Evolutionary conservation across 2,329 filamentous ascomycete genomes (phyloP), one percentile per base, ranked within the genome.

Genomic region (Venturia oleaginea): DNA sequence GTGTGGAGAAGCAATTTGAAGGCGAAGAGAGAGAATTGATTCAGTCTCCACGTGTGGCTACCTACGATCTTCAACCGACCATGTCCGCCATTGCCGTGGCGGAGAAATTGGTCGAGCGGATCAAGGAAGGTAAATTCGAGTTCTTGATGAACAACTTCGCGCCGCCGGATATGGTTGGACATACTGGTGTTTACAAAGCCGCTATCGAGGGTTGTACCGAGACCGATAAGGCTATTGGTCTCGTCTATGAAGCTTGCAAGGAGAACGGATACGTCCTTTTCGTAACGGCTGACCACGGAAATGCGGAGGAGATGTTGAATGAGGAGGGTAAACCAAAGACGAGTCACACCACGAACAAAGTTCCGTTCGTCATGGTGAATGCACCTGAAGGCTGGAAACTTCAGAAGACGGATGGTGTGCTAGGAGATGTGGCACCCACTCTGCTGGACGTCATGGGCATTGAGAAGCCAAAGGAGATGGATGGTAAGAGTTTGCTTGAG

Each of bases 101-200:
- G 61, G 84, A 95, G 72, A 93, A 96, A 81, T 89, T 96, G 66
- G 85, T 81, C 76, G 94, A 97, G 83, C 87, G 92, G 66, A 88
- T 99, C 69, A 84, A 77, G 32, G 91, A 95, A 77, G 86, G 88
- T 73, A 86, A 90, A 74, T 97, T 92, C 79, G 92, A 94, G 74
- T 97, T 99, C 74, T 83, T 99, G 77, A 99, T 99, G 94, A 97
- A 97, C 87, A 99, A 99, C 86, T 97, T 99, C 78, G 94, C 94
- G 51, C 94, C 94, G 51, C 94, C 94, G 22, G 94, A 99, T 80
- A 99, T 99, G 94, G 94, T 99, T 69, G 94, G 94, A 70, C 94
- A 99, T 81, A 99, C 94, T 13, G 94, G 94, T 74, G 92, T 96
- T 66, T 97, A 97, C 79, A 88, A 97, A 71, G 93, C 94, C 37